A percentile compares a stretch with the other conserved stretches of the same genome.
Evolutionary conservation across 805 yeast species (phyloP).

Genomic region (Candida taoyuanica): DNA sequence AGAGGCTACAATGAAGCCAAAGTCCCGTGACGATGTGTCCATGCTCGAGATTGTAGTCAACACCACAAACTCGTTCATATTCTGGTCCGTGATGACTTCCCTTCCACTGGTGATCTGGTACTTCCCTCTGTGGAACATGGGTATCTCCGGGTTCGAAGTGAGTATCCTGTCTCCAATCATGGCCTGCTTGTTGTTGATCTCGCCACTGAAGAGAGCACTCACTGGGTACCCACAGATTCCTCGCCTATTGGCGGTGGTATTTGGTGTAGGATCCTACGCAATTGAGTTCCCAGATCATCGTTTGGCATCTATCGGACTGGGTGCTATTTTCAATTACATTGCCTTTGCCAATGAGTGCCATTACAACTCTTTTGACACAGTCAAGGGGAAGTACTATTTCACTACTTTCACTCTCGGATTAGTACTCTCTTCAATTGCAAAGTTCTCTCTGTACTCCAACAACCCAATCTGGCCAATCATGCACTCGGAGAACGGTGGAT

Average conservation of each 20-base stretch:
- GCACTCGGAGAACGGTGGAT: constrained; percentile 82
- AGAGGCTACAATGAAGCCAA: constrained; percentile 17
- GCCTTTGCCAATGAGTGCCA: constrained; percentile 40
- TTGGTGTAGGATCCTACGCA: constrained; percentile 74
- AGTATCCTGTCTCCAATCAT: constrained; percentile 52
- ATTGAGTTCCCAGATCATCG: constrained; percentile 66
- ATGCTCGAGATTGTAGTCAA: constrained; percentile 38
- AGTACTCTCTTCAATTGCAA: constrained; percentile 65
- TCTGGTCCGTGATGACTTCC: constrained; percentile 83
- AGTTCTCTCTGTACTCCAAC: constrained; percentile 73
- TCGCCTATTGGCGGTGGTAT: constrained; percentile 47
- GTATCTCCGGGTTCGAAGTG: constrained; percentile 91
- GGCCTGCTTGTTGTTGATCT: constrained; percentile 51
- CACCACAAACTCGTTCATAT: constrained; percentile 63
- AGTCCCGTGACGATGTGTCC: constrained; percentile 24
- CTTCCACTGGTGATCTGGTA: constrained; percentile 89
- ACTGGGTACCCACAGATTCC: constrained; percentile 47
- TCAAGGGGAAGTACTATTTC: constrained; percentile 31
- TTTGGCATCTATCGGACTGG: constrained; percentile 60
- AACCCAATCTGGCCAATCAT: constrained; percentile 97
- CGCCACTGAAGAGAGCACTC: constrained; percentile 38
- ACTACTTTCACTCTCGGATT: constrained; percentile 68
- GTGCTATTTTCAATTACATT: constrained; percentile 57
- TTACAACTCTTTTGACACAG: constrained; percentile 23
- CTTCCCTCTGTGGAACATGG: constrained; percentile 98